Evolutionary conservation across 805 yeast genomes (phyloP).

Genomic region (Lipomyces kockii): DNA sequence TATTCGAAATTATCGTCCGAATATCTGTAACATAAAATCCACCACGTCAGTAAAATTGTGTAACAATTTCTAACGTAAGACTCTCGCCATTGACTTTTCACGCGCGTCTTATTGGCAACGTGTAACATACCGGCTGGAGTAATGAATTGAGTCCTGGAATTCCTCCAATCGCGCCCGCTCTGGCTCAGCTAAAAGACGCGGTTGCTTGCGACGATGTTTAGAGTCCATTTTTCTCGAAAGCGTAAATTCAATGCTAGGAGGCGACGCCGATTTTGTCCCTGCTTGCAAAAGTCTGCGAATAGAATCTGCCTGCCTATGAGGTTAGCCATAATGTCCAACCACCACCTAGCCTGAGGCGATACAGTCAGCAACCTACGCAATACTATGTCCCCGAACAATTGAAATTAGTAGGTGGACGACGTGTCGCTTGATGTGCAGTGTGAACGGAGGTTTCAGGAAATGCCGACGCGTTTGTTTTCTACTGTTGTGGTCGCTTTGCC

Average conservation of each 20-base stretch:
- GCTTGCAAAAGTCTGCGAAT: background rate
- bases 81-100: background rate
- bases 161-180: constrained; percentile 88
- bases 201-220: constrained; percentile 34
- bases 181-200: constrained; percentile 74
- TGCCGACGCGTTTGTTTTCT: background rate
- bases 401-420: background rate
- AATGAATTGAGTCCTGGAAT: constrained; percentile 91
- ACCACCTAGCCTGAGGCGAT: background rate
- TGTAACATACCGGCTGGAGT: constrained; percentile 67
- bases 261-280: background rate
- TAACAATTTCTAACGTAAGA: background rate
- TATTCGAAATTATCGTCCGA: constrained; percentile 92
- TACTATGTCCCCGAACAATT: background rate
- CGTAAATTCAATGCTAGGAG: background rate
- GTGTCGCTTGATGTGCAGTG: background rate
- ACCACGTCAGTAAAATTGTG: background rate
- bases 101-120: background rate
- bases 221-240: constrained; percentile 20
- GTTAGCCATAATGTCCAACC: background rate
- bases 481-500: background rate
- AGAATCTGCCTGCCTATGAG: background rate
- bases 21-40: constrained; percentile 54
- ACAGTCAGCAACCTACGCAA: background rate
- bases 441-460: background rate